Evolutionary conservation across 331 rosid genomes (phyloP).

Genomic region (Pyracantha coccinea): DNA sequence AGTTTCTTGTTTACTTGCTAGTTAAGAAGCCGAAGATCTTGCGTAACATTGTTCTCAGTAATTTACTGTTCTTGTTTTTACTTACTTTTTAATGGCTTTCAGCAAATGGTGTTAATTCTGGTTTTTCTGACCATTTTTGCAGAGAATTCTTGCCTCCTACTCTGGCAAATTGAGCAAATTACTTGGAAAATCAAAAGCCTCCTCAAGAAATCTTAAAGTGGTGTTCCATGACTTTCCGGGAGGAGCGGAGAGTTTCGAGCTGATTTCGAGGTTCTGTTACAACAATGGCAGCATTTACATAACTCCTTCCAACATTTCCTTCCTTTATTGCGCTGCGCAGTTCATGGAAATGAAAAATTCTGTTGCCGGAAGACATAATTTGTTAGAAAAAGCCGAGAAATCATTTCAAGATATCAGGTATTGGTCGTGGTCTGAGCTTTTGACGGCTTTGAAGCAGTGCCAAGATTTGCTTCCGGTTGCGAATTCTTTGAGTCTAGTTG

Average conservation of each 20-base stretch:
- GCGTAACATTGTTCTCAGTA: not conserved
- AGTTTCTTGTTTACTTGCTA: not conserved
- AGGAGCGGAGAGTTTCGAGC: slow-evolving; percentile 76
- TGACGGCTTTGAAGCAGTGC: slow-evolving; percentile 52
- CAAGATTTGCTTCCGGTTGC: slow-evolving; percentile 31
- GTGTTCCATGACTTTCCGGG: slow-evolving; percentile 95
- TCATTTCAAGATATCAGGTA: slow-evolving; percentile 55
- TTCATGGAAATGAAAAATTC: slow-evolving; percentile 79
- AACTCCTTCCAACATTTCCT: slow-evolving; percentile 50
- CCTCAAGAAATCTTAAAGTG: slow-evolving; percentile 48
- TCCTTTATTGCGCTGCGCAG: slow-evolving; percentile 48
- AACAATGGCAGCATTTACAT: slow-evolving; percentile 39
- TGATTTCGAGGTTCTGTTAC: slow-evolving; percentile 60
- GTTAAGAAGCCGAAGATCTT: not conserved
- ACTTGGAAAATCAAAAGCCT: slow-evolving; percentile 53
- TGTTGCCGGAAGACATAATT: slow-evolving; percentile 26
- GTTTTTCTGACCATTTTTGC: slow-evolving; percentile 20
- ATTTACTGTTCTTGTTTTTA: not conserved
- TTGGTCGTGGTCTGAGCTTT: slow-evolving; percentile 83
- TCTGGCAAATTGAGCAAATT: slow-evolving; percentile 60
- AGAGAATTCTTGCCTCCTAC: slow-evolving; percentile 52
- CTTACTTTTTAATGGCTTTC: not conserved
- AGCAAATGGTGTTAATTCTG: slow-evolving; percentile 5
- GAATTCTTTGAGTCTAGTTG: slow-evolving; percentile 34
- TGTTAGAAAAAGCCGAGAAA: slow-evolving; percentile 53